Evolutionary conservation across 2,329 filamentous ascomycete genomes (phyloP), one percentile per base, ranked within the genome.

Genomic region (Macrophomina tecta): DNA sequence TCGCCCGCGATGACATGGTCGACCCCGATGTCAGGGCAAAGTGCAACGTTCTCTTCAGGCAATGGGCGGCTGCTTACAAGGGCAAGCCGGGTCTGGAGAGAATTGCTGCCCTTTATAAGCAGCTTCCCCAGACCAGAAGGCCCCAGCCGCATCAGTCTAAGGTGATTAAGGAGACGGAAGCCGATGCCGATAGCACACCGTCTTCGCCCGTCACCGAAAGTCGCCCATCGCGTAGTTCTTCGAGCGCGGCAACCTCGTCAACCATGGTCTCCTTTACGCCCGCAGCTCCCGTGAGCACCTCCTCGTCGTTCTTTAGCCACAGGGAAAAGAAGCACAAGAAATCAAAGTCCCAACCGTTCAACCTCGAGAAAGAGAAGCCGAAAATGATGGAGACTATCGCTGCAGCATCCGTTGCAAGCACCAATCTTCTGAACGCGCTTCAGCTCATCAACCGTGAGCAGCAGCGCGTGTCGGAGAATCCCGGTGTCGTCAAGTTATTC

Each of bases 371-470:
- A 46, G 95, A 98, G 78, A 94, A 94, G 77, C 91, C 91, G 0
- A 85, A 91, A 68, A 93, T 99, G 82, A 90, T 97, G 70, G 88
- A 90, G 69, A 88, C 90, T n/a, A 93, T 99, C 69, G 95, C 94
- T 3, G 92, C 94, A 55, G 89, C 94, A 0, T 94, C 92, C 0
- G 91, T 98, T 46, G 92, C 93, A 3, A 90, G 93, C n/a, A 97
- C 92, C 0, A 97, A 97, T 75, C 84, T 99, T 46, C 85, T 90
- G 75, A 98, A 99, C 74, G 88, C 90, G 0, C 83, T 99, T 45
- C 93, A 95, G 77, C 89, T 91, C 64, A 94, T 97, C 80, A 97
- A 98, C 76, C 89, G 95, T 68, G 95, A 98, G 77, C 86, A 83
- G 58, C 90, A 97, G 78, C 90, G 91, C 3, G 93, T 98, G 38